Evolutionary conservation across 495 filamentous ascomycete species (phyloP).

Genomic region (Elasticomyces elasticus): DNA sequence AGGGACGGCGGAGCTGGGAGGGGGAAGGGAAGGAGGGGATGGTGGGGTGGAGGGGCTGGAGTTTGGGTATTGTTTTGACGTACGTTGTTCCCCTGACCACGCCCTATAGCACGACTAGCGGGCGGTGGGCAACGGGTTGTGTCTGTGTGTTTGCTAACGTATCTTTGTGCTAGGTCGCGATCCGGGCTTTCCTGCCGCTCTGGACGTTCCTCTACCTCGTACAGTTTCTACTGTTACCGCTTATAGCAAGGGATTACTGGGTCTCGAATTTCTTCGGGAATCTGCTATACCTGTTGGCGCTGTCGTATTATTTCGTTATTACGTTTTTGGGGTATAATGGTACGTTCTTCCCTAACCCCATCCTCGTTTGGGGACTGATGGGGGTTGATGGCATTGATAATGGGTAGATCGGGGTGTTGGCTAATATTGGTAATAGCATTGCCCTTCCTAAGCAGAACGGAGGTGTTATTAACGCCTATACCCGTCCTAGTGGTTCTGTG

Average conservation of each 20-base stretch:
- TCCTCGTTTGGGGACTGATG: too few species aligned
- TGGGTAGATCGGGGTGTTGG: not conserved
- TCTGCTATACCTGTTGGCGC: constrained; percentile 58
- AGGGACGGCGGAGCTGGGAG: constrained; percentile 36
- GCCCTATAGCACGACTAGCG: not conserved
- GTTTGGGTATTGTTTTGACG: constrained; percentile 74
- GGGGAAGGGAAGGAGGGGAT: too few species aligned
- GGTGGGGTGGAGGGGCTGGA: constrained; percentile 47
- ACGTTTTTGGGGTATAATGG: constrained; percentile 67
- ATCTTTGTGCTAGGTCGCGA: constrained; percentile 45
- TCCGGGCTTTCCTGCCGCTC: constrained; percentile 64
- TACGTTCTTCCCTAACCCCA: constrained; percentile 28
- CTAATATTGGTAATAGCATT: constrained; percentile 38
- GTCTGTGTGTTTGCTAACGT: not conserved
- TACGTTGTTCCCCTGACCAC: constrained; percentile 28
- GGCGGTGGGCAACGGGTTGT: not conserved
- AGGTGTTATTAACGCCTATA: constrained; percentile 56
- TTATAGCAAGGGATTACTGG: constrained; percentile 45
- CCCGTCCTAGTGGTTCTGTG: constrained; percentile 52
- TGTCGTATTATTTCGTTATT: constrained; percentile 61
- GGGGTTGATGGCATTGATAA: too few species aligned
- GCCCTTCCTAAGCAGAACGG: constrained; percentile 64
- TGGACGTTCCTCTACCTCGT: constrained; percentile 65
- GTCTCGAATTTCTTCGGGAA: constrained; percentile 61
- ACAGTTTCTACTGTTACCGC: constrained; percentile 60